phyloP scores from a whole-genome alignment of 2,329 filamentous ascomycete genomes.

The Fusarium duplospermum region DNA sequence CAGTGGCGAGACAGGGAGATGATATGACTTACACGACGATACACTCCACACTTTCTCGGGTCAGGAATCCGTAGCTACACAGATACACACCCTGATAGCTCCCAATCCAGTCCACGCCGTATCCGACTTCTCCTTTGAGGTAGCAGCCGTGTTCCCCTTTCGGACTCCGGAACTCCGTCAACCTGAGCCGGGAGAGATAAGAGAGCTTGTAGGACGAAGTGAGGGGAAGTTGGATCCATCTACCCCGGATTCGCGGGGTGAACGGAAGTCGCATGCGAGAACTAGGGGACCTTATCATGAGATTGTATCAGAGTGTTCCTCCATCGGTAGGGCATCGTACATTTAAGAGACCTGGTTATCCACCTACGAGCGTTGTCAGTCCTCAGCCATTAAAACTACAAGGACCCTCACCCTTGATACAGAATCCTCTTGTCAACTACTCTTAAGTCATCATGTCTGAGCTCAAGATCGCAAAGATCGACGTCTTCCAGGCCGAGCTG shows the following conservation, averaged over 20 bases:
- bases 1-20: not conserved
- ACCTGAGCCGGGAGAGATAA: not conserved
- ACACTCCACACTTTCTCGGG: not conserved
- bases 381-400: not conserved
- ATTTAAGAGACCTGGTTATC: not conserved
- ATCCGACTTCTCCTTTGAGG: not conserved
- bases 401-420: not conserved
- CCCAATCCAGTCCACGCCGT: not conserved
- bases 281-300: not conserved
- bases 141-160: not conserved
- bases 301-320: not conserved
- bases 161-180: not conserved
- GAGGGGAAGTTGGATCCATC: not conserved
- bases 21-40: conserved; percentile 6
- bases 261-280: not conserved
- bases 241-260: conserved; percentile 1
- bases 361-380: not conserved
- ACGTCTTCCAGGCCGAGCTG: conserved; percentile 28
- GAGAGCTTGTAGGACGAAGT: not conserved
- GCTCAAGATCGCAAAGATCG: conserved; percentile 34
- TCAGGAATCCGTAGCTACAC: conserved; percentile 9
- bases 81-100: not conserved
- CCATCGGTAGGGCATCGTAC: not conserved
- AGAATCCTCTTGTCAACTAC: not conserved
- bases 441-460: conserved; percentile 36